A percentile compares a stretch with the other conserved stretches of the same genome.
Conservation (phyloP, 345 rosid genomes). For the Arabis hirsuta region DNA sequence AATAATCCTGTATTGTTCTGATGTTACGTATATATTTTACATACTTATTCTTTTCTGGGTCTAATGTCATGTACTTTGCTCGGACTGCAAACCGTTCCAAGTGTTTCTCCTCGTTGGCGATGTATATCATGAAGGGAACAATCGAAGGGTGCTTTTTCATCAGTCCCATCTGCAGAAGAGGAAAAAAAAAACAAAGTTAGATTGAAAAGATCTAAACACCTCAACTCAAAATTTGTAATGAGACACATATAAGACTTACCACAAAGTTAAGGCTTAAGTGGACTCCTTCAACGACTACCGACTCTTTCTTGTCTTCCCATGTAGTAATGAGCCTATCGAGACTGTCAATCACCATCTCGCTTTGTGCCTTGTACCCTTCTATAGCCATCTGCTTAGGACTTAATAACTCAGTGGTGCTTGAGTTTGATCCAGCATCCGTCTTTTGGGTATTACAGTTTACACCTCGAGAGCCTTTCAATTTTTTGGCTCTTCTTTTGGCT, state of each 20-base stretch:
- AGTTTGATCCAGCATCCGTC: constrained; percentile 49
- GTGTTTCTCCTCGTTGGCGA: constrained; percentile 92
- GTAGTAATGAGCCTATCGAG: constrained; percentile 95
- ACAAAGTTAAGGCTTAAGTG: constrained; percentile 99
- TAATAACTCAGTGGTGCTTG: constrained; percentile 51
- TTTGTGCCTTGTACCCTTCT: constrained; percentile 98
- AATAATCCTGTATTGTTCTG: constrained; percentile 94
- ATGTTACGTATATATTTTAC: constrained; percentile 95
- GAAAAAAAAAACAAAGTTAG: neutral
- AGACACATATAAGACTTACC: constrained; percentile 53
- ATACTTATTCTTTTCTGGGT: constrained; percentile 93
- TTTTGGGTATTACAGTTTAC: constrained; percentile 54
- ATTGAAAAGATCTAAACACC: neutral
- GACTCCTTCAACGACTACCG: constrained; percentile 97
- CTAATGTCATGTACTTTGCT: constrained; percentile 98
- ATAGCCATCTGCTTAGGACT: constrained; percentile 92
- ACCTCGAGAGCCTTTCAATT: constrained; percentile 56
- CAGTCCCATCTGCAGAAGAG: constrained; percentile 83
- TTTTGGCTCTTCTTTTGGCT: constrained; percentile 74
- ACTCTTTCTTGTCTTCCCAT: constrained; percentile 97
- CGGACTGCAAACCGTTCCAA: constrained; percentile 98
- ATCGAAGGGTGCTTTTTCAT: constrained; percentile 99
- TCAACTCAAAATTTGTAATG: constrained; percentile 17
- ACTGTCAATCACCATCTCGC: constrained; percentile 99
- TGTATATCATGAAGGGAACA: constrained; percentile 96